Percentiles rank a stretch among this genome's conserved stretches.
Conservation (phyloP, 2,329 filamentous ascomycete genomes). For the Metarhizium album region DNA sequence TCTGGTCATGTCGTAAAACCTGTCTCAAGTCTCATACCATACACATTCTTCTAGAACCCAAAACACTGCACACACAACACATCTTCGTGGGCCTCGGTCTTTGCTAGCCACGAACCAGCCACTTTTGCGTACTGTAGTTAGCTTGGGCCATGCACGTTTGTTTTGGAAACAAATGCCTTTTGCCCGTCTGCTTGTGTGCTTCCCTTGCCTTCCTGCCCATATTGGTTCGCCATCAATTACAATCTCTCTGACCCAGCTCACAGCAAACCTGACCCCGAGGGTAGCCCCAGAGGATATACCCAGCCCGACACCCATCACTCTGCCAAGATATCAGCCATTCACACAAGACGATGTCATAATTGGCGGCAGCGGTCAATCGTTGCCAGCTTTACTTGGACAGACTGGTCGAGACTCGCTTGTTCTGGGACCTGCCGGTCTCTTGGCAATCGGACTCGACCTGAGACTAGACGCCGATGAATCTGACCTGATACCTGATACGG, state of each 20-base stretch:
- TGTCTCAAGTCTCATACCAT: background rate
- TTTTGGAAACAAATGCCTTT: background rate
- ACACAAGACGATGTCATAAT: conserved; percentile 21
- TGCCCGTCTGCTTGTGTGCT: background rate
- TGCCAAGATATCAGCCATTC: conserved; percentile 36
- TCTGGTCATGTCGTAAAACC: conserved; percentile 1
- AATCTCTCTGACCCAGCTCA: conserved; percentile 8
- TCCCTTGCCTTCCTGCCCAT: background rate
- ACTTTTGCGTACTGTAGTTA: background rate
- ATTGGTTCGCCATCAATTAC: background rate
- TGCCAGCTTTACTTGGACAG: conserved; percentile 33
- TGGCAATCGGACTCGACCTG: conserved; percentile 47
- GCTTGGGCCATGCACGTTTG: background rate
- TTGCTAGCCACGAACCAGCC: background rate
- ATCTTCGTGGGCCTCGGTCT: background rate
- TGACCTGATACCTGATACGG: conserved; percentile 43
- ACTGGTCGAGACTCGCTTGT: conserved; percentile 36
- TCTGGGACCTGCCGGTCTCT: conserved; percentile 36
- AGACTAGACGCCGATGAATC: conserved; percentile 35
- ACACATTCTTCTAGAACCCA: background rate
- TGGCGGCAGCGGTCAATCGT: conserved; percentile 30
- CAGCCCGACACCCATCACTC: conserved; percentile 42
- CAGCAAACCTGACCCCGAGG: conserved; percentile 20
- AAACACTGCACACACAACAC: no score
- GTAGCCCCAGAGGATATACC: conserved; percentile 41